Conservation (phyloP, 2,329 filamentous ascomycete species). For the Blastomyces emzantsi region DNA sequence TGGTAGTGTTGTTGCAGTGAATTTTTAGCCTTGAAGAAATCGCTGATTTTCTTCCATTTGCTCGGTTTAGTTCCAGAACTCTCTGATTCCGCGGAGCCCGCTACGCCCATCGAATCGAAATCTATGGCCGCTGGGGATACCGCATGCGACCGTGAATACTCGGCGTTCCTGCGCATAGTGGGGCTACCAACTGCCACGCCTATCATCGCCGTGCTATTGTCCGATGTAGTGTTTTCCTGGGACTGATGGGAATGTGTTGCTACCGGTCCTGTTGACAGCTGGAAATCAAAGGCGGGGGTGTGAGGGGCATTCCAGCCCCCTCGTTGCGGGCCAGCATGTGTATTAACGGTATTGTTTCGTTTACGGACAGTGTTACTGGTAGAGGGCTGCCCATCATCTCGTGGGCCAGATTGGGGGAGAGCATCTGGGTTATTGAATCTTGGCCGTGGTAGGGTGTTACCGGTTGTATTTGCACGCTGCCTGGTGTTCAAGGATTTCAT, state of each 20-base stretch:
- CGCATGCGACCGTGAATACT: background rate
- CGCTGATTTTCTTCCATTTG: slow-evolving; percentile 41
- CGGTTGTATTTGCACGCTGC: slow-evolving; percentile 22
- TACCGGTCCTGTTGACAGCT: background rate
- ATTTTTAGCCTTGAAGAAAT: slow-evolving; percentile 33
- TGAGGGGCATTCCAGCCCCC: background rate
- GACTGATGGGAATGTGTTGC: slow-evolving; percentile 11
- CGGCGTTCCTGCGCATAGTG: slow-evolving; percentile 21
- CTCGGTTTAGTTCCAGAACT: slow-evolving; percentile 26
- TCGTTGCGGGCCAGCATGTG: background rate
- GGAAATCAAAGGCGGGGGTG: slow-evolving; percentile 6
- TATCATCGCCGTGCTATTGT: slow-evolving; percentile 53
- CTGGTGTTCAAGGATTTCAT: slow-evolving; percentile 24
- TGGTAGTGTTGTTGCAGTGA: slow-evolving; percentile 1
- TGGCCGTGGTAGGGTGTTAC: slow-evolving; percentile 26
- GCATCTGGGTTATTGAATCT: slow-evolving; percentile 27
- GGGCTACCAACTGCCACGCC: slow-evolving; percentile 70
- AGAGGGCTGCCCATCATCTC: slow-evolving; percentile 14
- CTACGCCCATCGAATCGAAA: slow-evolving; percentile 22
- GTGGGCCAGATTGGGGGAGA: slow-evolving; percentile 25
- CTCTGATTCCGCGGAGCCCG: slow-evolving; percentile 11
- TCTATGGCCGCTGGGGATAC: background rate
- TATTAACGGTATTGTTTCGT: slow-evolving; percentile 6
- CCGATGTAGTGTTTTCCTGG: slow-evolving; percentile 17
- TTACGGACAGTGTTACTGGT: slow-evolving; percentile 7